Evolutionary conservation across 75 land plant genomes (phyloP), one percentile per base, ranked within the genome.

Genomic region (Sequoia sempervirens): DNA sequence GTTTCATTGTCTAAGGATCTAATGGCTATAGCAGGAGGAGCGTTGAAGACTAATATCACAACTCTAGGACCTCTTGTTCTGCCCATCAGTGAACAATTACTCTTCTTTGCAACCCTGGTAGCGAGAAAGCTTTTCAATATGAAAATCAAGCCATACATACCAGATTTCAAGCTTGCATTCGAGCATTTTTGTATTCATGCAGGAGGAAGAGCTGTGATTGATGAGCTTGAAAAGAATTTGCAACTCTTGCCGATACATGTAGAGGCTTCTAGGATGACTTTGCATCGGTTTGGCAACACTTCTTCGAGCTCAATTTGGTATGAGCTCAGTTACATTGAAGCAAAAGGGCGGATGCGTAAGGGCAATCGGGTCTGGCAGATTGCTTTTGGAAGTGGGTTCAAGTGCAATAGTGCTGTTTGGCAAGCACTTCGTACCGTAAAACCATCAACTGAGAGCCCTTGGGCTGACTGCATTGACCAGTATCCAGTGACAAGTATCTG

Each of bases 361-460:
- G 93, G 93, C 28, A 37, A 92, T 54, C 74, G 93, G 9, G 85
- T 92, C 20, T 92, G 93, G 93, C 93, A 92, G 86, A 91, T 91
- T 53, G 92, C 92, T 13, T 91, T 91, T 40, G 92, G 92, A 14
- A 86, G 88, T 45, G 92, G 93, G 53, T 92, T 92, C 86, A 92
- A 92, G 86, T 92, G 93, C 87, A 92, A 92, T 87, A 92, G 93
- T 70, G 93, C 93, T 30, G 93, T 92, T 20, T 92, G 93, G 93
- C 88, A 85, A 79, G 90, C 92, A 1, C 84, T 92, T 0, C 85
- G 87, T 66, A 91, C 84, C 17, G 75, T 91, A 38, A 90, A 86
- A 84, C 84, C 86, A 15, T 78, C 89, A 0, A 52, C 81, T 1
- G 79, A 76, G 32, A 84, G 89, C 43, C 92, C 92, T 7, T 91